These are phyloP conservation scores for Grosmannia clavigera DNA, from an alignment of 2,329 filamentous ascomycete species.

Conservation along the genomic window DNA sequence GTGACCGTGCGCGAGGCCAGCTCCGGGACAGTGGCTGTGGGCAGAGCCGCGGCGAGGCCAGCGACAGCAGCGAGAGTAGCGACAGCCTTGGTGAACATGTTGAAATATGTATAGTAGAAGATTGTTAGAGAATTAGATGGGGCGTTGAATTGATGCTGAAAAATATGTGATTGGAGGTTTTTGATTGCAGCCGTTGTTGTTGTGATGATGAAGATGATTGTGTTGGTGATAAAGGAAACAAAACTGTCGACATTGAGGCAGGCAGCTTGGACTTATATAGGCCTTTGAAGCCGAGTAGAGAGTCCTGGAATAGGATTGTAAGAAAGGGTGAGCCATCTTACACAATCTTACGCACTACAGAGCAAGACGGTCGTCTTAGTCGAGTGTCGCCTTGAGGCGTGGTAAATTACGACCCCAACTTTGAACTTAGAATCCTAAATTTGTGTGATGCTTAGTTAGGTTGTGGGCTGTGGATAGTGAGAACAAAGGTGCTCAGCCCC, in stretches of 20 bases:
- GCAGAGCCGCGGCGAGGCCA: constrained; percentile 19
- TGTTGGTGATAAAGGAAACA: not conserved
- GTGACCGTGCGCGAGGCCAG: constrained; percentile 20
- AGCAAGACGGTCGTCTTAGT: not conserved
- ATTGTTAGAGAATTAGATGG: not conserved
- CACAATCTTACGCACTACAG: not conserved
- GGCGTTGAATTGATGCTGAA: not conserved
- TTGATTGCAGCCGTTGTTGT: not conserved
- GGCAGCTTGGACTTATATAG: not conserved
- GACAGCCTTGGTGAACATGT: constrained; percentile 6
- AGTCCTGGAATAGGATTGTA: not conserved
- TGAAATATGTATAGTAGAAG: not conserved
- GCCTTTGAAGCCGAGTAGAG: not conserved
- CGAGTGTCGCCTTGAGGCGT: not conserved
- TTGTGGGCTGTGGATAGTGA: not conserved
- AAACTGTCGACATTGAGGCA: not conserved
- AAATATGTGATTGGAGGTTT: not conserved
- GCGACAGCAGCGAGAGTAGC: constrained; percentile 15
- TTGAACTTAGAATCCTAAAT: not conserved
- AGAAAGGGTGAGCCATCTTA: not conserved
- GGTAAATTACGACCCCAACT: not conserved
- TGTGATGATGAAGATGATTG: constrained; percentile 1
- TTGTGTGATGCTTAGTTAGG: not conserved
- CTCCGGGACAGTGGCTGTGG: constrained; percentile 16
- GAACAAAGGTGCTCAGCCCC: not conserved